phyloP scores from a whole-genome alignment of 805 yeast species.

The Suhomyces tanzawaensis region DNA sequence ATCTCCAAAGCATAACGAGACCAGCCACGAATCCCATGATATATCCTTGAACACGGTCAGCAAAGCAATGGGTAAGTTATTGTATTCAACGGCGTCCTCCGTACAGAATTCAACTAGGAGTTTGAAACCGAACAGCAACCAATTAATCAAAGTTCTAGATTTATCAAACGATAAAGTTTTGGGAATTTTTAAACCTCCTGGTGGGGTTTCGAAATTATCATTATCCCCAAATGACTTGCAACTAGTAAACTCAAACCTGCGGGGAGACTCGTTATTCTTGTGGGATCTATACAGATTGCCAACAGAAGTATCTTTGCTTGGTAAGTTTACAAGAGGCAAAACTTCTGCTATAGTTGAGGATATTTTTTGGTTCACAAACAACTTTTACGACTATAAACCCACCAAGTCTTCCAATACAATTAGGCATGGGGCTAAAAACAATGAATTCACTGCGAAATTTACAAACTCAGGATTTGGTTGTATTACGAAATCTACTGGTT shows the following conservation, averaged over 20 bases:
- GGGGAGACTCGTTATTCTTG: conserved; percentile 62
- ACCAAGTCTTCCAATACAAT: background rate
- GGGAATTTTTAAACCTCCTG: conserved; percentile 54
- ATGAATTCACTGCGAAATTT: conserved; percentile 13
- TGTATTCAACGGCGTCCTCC: conserved; percentile 34
- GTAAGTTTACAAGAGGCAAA: conserved; percentile 60
- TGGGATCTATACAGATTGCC: conserved; percentile 62
- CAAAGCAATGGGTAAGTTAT: conserved; percentile 29
- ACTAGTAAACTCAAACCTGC: conserved; percentile 48
- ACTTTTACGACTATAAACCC: conserved; percentile 11
- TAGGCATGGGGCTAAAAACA: conserved; percentile 3
- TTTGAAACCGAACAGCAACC: conserved; percentile 30
- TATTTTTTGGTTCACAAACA: conserved; percentile 52
- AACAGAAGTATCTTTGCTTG: conserved; percentile 50
- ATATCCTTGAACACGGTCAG: conserved; percentile 29
- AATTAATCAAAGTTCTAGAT: conserved; percentile 47
- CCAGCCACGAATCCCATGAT: conserved; percentile 15
- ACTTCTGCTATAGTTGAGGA: conserved; percentile 54
- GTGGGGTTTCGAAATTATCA: conserved; percentile 59
- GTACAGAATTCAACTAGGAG: conserved; percentile 21
- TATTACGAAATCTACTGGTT: conserved; percentile 53
- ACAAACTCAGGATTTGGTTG: conserved; percentile 47
- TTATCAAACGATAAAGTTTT: conserved; percentile 37
- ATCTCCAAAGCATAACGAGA: conserved; percentile 4
- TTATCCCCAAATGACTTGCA: conserved; percentile 61